Evolutionary conservation across 352 stramenopile genomes (phyloP), one percentile per base, ranked within the genome.

Genomic region (Phytophthora vignae): DNA sequence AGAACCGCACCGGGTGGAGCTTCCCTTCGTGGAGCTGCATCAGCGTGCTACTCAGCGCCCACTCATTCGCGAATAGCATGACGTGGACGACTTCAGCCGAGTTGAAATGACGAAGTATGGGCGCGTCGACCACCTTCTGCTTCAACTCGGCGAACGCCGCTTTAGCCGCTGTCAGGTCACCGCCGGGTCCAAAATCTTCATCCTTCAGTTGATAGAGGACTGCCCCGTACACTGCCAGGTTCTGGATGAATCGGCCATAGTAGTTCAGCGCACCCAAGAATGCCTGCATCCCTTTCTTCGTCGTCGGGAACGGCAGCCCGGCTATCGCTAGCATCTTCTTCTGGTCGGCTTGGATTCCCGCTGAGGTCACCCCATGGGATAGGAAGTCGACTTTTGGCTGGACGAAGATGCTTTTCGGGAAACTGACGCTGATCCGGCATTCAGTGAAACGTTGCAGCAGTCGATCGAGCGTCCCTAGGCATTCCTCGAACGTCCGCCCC

Each of bases 361-460:
- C 27, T 3, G 27, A 31, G 27, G 27, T 31, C 27, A 31, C 27
- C 27, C 27, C 27, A 31, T 31, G 27, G 4, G 27, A 31, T 3
- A 31, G 27, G 27, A 31, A 31, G 27, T 31, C 27, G 27, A 31
- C 27, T 31, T 31, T 31, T 8, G 27, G 27, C 27, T 46, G 38
- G 1, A 4, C 38, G 38, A 46, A 46, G 11, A 27, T 27, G 22
- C 22, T 27, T 27, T 27, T 27, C 22, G 22, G 22, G 22, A 27
- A 27, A 3, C 22, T 46, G 38, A 46, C 38, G 38, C 38, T 46
- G 15, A 46, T 46, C 1, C 38, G 38, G 38, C 27, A 68, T 8
- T 31, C 44, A 15, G 19, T 61, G 53, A 54, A 73, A 11, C 40
- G 17, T 15, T 9, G 8, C 3, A 63, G 14, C 22, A 63, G 8